phyloP scores from a whole-genome alignment of 2,329 filamentous ascomycete species.

The Paraphoma chrysanthemicola region DNA sequence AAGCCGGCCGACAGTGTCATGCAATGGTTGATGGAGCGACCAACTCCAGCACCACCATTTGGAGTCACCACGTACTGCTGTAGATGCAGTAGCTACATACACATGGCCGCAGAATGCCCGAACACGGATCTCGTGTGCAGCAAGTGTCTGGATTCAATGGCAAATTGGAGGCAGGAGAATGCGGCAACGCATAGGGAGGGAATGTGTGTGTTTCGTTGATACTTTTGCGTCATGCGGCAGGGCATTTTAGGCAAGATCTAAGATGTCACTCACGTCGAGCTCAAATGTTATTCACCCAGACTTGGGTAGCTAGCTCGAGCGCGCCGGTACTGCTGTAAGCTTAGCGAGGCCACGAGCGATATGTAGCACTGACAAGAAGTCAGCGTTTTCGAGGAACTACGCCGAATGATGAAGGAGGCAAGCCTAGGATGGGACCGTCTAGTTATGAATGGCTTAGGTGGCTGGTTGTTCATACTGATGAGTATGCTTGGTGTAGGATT shows the following conservation, averaged over 20 bases:
- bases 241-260: not conserved
- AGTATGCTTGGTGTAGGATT: too few relatives aligned
- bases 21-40: constrained; percentile 17
- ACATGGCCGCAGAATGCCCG: constrained; percentile 9
- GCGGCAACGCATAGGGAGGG: constrained; percentile 15
- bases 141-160: constrained; percentile 5
- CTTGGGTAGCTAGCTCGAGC: too few relatives aligned
- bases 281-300: too few relatives aligned
- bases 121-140: constrained; percentile 9
- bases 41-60: constrained; percentile 20
- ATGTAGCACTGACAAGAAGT: too few relatives aligned
- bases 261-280: too few relatives aligned
- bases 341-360: too few relatives aligned
- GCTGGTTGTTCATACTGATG: too few relatives aligned
- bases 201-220: constrained; percentile 31
- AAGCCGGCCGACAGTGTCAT: constrained; percentile 12
- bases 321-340: too few relatives aligned
- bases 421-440: too few relatives aligned
- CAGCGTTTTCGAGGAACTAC: too few relatives aligned
- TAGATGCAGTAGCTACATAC: constrained; percentile 8
- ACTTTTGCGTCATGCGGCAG: not conserved
- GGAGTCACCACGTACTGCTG: constrained; percentile 16
- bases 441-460: too few relatives aligned
- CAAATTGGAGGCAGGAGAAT: constrained; percentile 16
- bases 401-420: too few relatives aligned